Conservation (phyloP, 2,329 filamentous ascomycete genomes). For the Byssoonygena ceratinophila region DNA sequence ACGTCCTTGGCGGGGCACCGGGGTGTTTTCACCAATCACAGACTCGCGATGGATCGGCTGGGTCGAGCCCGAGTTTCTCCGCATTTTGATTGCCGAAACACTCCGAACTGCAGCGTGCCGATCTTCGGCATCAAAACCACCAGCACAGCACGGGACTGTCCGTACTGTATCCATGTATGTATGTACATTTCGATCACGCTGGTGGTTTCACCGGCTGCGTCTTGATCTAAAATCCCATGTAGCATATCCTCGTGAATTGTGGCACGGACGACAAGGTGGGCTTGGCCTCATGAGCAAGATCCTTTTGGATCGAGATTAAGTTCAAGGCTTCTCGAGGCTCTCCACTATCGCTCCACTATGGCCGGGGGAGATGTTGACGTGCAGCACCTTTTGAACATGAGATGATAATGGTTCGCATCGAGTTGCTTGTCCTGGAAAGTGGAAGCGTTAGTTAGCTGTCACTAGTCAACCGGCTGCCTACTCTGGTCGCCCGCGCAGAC, state of each 20-base stretch:
- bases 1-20: not conserved
- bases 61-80: not conserved
- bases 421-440: slow-evolving; percentile 2
- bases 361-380: not conserved
- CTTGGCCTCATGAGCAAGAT: not conserved
- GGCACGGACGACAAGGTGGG: not conserved
- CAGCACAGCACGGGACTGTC: too few species aligned
- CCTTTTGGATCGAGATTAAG: not conserved
- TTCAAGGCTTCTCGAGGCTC: not conserved
- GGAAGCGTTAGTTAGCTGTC: not conserved
- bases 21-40: not conserved
- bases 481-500: too few species aligned
- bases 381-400: not conserved
- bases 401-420: not conserved
- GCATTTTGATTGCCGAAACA: not conserved
- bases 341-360: not conserved
- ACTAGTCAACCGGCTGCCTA: not conserved
- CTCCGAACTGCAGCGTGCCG: not conserved
- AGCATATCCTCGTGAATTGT: not conserved
- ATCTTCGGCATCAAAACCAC: not conserved
- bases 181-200: not conserved
- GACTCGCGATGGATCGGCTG: not conserved
- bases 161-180: too few species aligned
- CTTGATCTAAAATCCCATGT: too few species aligned
- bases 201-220: not conserved